Evolutionary conservation across 1,284 basidiomycete species (phyloP), one percentile per base, ranked within the genome.

Genomic region (Chiua sp.): DNA sequence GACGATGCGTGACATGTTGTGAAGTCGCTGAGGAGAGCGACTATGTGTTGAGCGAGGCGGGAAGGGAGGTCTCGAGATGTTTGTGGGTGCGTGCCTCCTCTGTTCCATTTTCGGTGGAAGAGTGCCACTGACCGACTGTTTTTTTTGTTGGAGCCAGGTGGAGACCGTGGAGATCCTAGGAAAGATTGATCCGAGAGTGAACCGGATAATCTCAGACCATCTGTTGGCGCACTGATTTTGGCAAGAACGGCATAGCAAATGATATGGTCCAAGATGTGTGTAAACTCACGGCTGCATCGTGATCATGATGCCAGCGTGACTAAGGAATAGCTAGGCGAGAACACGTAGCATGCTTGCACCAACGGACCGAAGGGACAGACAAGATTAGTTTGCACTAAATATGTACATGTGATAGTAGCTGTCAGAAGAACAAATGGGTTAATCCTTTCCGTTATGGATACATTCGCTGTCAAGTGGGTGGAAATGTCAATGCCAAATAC

Each of bases 141-240:
- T 20, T 46, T 51, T 50, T 46, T 46, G 16, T 18, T 8, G 37
- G 23, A 54, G 20, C n/a, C 22, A 72, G 70, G 52, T 53, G 30
- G 70, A 72, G 53, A 75, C 70, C 1, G 47, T 72, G 8, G 63
- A 66, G 47, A 55, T 61, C 50, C 44, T 74, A 22, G 61, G 55
- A 53, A 65, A 72, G 33, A 51, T 70, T 5, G 70, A 74, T 44
- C 67, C 64, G 22, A 71, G 72, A 61, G 70, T 75, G n/a, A 53
- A 72, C 47, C 60, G 33, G 32, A 49, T 74, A 49, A 57, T 74
- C 30, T 63, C 65, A 39, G 61, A 74, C 28, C 48, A 72, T 51
- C 39, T 70, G 50, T 53, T 58, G 47, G 58, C 51, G 53, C 49
- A 33, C 44, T 72, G 53, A 70, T 8, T n/a, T 42, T 22, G 26